These are phyloP conservation scores for Neonectria coccinea DNA, from an alignment of 2,329 filamentous ascomycete genomes.

Conservation along the genomic window DNA sequence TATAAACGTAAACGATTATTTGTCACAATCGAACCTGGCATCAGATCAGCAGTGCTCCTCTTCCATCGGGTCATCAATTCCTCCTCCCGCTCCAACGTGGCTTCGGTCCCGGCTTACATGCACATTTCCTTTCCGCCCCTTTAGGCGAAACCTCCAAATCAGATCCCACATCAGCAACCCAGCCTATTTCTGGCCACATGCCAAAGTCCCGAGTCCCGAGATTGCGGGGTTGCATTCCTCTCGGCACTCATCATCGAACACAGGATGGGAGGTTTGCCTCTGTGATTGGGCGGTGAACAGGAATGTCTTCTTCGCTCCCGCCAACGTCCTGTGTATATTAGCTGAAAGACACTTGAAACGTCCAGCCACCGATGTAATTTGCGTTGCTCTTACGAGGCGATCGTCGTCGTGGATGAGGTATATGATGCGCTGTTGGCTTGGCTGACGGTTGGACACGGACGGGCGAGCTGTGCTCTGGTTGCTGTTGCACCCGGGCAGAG, in stretches of 20 bases:
- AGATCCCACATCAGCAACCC: conserved; percentile 12
- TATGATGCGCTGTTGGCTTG: neutral
- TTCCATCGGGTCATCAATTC: conserved; percentile 27
- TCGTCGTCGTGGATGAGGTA: neutral
- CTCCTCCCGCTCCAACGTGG: conserved; percentile 12
- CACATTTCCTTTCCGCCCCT: neutral
- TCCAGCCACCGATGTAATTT: conserved; percentile 5
- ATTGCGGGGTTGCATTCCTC: conserved; percentile 5
- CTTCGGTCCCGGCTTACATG: conserved; percentile 13
- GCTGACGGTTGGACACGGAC: neutral
- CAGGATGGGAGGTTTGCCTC: neutral
- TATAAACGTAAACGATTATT: neutral
- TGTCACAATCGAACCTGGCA: neutral
- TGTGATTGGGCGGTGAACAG: conserved; percentile 7
- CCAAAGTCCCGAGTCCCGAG: neutral
- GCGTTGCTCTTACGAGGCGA: neutral
- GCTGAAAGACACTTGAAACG: neutral
- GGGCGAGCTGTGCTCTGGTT: neutral
- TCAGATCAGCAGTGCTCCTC: neutral
- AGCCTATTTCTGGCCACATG: conserved; percentile 22
- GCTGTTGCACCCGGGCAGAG: neutral
- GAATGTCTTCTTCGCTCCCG: neutral
- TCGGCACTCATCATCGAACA: conserved; percentile 5
- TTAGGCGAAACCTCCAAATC: conserved; percentile 11
- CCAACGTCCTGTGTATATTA: neutral